These are phyloP conservation scores for Aspergillus hortae DNA, from an alignment of 2,329 filamentous ascomycete species.

Conservation along the genomic window DNA sequence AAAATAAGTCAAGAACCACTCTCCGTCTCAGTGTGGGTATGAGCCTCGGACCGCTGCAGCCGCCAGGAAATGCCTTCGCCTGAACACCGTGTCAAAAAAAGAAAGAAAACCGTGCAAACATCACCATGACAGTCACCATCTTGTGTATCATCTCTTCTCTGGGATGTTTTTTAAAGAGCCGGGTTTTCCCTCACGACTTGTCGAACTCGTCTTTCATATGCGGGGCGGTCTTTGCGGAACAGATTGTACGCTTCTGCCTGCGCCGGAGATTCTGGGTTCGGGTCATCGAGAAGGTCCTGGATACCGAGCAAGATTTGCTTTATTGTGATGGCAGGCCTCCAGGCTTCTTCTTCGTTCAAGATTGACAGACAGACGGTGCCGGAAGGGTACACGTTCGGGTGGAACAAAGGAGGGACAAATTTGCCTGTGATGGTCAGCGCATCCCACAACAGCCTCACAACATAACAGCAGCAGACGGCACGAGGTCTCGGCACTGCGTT, in stretches of 20 bases:
- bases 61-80: neutral
- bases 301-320: constrained; percentile 97
- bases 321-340: constrained; percentile 97
- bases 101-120: constrained; percentile 7
- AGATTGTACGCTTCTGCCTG: constrained; percentile 97
- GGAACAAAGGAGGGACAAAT: constrained; percentile 92
- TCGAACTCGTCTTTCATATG: constrained; percentile 85
- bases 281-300: constrained; percentile 91
- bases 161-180: constrained; percentile 52
- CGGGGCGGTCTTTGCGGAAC: constrained; percentile 81
- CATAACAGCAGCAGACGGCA: neutral
- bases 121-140: neutral
- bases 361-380: constrained; percentile 97
- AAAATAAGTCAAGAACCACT: neutral
- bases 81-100: constrained; percentile 11
- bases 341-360: constrained; percentile 95
- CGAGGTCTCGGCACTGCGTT: neutral
- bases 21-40: neutral
- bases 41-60: neutral
- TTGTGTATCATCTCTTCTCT: too few relatives aligned
- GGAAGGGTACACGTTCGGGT: constrained; percentile 97
- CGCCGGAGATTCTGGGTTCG: constrained; percentile 93
- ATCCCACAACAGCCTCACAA: neutral
- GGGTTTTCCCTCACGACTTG: constrained; percentile 88
- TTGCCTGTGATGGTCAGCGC: constrained; percentile 62